Evolutionary conservation across 2,329 filamentous ascomycete genomes (phyloP), one percentile per base, ranked within the genome.

Genomic region (Penicillium sp.): DNA sequence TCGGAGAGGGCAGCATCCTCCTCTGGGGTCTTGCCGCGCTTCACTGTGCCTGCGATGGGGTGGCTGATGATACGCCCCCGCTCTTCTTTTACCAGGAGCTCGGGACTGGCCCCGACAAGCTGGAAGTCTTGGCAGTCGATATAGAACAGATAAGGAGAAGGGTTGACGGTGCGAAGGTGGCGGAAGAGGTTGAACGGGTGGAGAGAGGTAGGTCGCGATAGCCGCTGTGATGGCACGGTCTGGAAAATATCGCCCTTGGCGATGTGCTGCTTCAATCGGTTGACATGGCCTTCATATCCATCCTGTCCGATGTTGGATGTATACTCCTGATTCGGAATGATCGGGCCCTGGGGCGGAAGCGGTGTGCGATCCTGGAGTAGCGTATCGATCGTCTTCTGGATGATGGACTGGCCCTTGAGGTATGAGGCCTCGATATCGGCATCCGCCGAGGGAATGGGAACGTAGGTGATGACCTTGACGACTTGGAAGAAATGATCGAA

Each of bases 141-240:
- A 78, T 93, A 99, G 81, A 99, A 99, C 36, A 99, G 86, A 77
- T 99, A 99, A 0, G 94, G 94, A 9, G 92, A 96, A 0, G 94
- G 94, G 73, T 99, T 99, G 70, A 97, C 90, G n/a, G 91, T 96
- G 61, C 94, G 90, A 38, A 99, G 83, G 73, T 96, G 91, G 54
- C 93, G 87, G 82, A 97, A 99, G 69, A 99, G 90, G 80, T 97
- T 99, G 83, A 97, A 99, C 0, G 94, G 93, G 75, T 99, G 94
- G 43, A 99, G 81, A 55, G 86, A 87, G 3, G 94, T 99, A 15
- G 93, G 93, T 29, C 93, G 86, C 8, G 93, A 88, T 71, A 97
- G 90, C 52, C 94, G 87, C 78, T 99, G 94, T 42, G 92, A 97
- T 1, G 94, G 94, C 17, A 99, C 94, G 0, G 92, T 91, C 75